phyloP scores from a whole-genome alignment of 768 basidiomycete species.

The Suillus alpinus region DNA sequence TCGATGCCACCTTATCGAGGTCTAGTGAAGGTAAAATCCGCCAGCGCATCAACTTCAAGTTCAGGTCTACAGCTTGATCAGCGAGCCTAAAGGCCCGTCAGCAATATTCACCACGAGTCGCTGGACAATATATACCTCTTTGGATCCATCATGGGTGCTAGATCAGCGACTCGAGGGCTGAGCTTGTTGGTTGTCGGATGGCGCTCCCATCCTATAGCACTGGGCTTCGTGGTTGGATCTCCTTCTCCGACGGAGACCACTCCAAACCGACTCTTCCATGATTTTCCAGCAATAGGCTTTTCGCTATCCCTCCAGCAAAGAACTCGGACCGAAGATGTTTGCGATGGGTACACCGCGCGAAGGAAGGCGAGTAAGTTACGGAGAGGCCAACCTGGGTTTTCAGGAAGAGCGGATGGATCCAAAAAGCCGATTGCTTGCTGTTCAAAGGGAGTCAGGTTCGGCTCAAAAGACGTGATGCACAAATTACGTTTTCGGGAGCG shows the following conservation, averaged over 20 bases:
- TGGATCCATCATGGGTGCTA: slow-evolving; percentile 97
- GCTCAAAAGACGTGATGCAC: neutral
- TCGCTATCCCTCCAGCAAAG: slow-evolving; percentile 78
- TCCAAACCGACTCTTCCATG: slow-evolving; percentile 68
- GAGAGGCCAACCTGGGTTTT: slow-evolving; percentile 88
- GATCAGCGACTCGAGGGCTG: slow-evolving; percentile 81
- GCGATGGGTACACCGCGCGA: slow-evolving; percentile 51
- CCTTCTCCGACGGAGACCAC: slow-evolving; percentile 31
- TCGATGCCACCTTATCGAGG: slow-evolving; percentile 79
- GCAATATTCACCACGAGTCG: neutral
- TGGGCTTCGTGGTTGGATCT: slow-evolving; percentile 37
- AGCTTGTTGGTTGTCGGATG: slow-evolving; percentile 78
- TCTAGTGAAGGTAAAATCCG: slow-evolving; percentile 87
- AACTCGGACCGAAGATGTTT: slow-evolving; percentile 52
- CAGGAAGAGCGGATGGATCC: slow-evolving; percentile 79
- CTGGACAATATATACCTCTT: slow-evolving; percentile 44
- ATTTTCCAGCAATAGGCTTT: slow-evolving; percentile 32
- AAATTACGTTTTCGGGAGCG: slow-evolving; percentile 39
- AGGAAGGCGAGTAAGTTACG: slow-evolving; percentile 90
- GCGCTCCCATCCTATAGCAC: slow-evolving; percentile 95
- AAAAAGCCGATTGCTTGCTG: slow-evolving; percentile 63
- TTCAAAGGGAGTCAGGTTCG: neutral
- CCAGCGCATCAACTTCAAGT: slow-evolving; percentile 98
- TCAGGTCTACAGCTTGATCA: slow-evolving; percentile 96
- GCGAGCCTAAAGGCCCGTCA: slow-evolving; percentile 58